These are phyloP conservation scores for Didymella segeticola DNA, from an alignment of 2,329 filamentous ascomycete species.

Conservation along the genomic window DNA sequence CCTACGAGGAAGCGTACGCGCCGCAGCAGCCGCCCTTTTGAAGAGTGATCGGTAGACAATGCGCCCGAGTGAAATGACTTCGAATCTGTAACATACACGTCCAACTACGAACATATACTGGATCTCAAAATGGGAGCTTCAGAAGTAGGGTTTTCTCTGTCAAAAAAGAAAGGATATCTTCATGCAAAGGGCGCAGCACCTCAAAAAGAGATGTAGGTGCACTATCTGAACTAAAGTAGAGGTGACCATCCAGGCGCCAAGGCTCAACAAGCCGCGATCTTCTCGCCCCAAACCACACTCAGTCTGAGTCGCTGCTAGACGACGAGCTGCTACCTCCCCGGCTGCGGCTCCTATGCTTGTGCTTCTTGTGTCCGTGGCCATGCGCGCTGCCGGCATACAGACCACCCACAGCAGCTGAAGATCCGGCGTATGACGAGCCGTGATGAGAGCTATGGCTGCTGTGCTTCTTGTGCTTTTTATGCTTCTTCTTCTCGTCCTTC, in stretches of 20 bases:
- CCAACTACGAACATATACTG: too few relatives aligned
- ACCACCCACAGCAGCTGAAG: slow-evolving; percentile 43
- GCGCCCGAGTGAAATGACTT: background rate
- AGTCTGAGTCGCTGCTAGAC: slow-evolving; percentile 48
- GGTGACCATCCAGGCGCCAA: background rate
- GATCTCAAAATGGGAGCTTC: too few relatives aligned
- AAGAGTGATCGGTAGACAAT: background rate
- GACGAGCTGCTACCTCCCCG: slow-evolving; percentile 41
- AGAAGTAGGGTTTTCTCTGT: too few relatives aligned
- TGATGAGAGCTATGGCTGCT: slow-evolving; percentile 35
- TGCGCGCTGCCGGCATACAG: slow-evolving; percentile 42
- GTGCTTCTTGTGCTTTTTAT: slow-evolving; percentile 48
- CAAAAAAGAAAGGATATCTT: slow-evolving; percentile 4
- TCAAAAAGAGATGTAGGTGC: background rate
- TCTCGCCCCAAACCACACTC: background rate
- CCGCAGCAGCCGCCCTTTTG: slow-evolving; percentile 9
- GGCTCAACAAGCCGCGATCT: background rate
- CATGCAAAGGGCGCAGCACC: background rate
- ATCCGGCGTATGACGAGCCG: slow-evolving; percentile 39
- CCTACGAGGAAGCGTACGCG: background rate
- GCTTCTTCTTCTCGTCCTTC: slow-evolving; percentile 45
- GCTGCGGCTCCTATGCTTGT: slow-evolving; percentile 42
- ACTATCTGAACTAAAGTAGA: background rate
- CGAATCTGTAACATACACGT: background rate
- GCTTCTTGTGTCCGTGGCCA: slow-evolving; percentile 37